Conservation (phyloP, 108 stramenopile genomes). For the Conticribra weissflogii region DNA sequence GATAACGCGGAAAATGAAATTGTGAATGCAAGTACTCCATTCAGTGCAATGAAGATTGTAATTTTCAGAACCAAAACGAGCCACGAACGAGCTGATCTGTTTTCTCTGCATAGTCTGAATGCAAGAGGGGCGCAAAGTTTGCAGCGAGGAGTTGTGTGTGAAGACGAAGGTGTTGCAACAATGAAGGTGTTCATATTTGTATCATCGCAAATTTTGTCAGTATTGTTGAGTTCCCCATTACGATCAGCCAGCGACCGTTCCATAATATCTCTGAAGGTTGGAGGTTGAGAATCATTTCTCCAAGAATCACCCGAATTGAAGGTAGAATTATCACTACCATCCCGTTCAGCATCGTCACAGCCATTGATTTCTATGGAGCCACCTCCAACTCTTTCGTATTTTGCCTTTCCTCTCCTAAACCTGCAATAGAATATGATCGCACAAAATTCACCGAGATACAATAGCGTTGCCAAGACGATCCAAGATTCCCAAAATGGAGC, state of each 20-base stretch:
- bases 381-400: slow-evolving; percentile 16
- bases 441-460: slow-evolving; percentile 20
- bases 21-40: slow-evolving; percentile 22
- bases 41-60: slow-evolving; percentile 19
- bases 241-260: background rate
- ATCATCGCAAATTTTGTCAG: too few species aligned
- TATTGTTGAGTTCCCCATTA: slow-evolving; percentile 9
- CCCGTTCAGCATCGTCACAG: background rate
- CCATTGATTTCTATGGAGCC: background rate
- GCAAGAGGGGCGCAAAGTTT: slow-evolving; percentile 19
- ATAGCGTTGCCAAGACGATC: slow-evolving; percentile 17
- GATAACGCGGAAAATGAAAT: slow-evolving; percentile 43
- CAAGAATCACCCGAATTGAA: background rate
- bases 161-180: background rate
- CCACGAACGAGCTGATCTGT: background rate
- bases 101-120: slow-evolving; percentile 11
- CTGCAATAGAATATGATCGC: background rate
- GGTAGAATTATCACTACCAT: background rate
- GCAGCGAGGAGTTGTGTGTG: slow-evolving; percentile 22
- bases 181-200: too few species aligned
- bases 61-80: slow-evolving; percentile 12
- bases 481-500: slow-evolving; percentile 39
- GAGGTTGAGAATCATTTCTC: background rate
- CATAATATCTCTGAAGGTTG: background rate
- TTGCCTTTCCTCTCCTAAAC: slow-evolving; percentile 3